Conservation (phyloP, 495 filamentous ascomycete genomes). For the Xylaria castorea region DNA sequence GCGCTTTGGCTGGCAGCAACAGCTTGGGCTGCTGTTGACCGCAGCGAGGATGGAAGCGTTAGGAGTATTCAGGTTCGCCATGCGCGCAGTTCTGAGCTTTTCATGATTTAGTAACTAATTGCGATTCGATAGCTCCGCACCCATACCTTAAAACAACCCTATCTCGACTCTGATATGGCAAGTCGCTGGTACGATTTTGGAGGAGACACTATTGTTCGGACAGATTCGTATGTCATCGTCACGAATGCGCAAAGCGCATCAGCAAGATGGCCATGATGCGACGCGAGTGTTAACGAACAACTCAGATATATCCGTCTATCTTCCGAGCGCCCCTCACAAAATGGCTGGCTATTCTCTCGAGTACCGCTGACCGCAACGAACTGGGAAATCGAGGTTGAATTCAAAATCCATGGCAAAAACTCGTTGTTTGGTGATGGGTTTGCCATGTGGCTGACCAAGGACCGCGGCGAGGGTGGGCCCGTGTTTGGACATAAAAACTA, state of each 20-base stretch:
- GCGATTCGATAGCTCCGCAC: conserved; percentile 66
- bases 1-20: conserved; percentile 62
- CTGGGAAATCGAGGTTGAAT: conserved; percentile 98
- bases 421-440: conserved; percentile 93
- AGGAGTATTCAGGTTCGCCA: conserved; percentile 61
- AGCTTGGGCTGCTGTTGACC: conserved; percentile 50
- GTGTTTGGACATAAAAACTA: conserved; percentile 89
- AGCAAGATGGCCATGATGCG: neutral
- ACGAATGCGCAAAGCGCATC: conserved; percentile 17
- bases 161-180: conserved; percentile 97
- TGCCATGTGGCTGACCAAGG: conserved; percentile 97
- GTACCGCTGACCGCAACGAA: conserved; percentile 97
- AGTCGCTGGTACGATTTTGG: conserved; percentile 99
- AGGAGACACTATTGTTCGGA: conserved; percentile 90
- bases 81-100: conserved; percentile 33
- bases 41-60: conserved; percentile 55
- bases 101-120: conserved; percentile 66
- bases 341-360: conserved; percentile 91
- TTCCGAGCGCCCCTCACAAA: conserved; percentile 85
- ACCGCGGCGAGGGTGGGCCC: conserved; percentile 76
- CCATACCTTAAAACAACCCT: conserved; percentile 67
- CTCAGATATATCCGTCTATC: conserved; percentile 89
- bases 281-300: conserved; percentile 22
- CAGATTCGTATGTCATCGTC: conserved; percentile 74
- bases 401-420: conserved; percentile 81